Conservation (phyloP, 2,329 filamentous ascomycete species). For the Emmonsiellopsis sp. region DNA sequence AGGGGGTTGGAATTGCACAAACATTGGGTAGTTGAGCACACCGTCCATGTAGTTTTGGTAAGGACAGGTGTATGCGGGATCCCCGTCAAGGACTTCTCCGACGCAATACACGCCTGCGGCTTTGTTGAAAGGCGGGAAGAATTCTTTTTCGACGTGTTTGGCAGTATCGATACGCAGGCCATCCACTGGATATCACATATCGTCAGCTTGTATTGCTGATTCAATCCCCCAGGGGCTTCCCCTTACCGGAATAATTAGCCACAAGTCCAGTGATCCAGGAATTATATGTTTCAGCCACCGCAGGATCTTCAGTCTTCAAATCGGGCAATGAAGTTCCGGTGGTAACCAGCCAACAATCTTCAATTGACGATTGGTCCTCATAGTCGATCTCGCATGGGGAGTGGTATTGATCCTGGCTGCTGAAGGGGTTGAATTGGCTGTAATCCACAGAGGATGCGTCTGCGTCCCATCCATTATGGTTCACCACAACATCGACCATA, state of each 20-base stretch:
- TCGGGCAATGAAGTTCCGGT: slow-evolving; percentile 51
- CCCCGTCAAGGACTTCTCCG: slow-evolving; percentile 36
- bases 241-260: slow-evolving; percentile 50
- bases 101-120: slow-evolving; percentile 36
- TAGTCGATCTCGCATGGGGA: slow-evolving; percentile 49
- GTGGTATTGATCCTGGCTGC: slow-evolving; percentile 52
- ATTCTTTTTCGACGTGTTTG: slow-evolving; percentile 36
- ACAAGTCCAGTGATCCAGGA: slow-evolving; percentile 52
- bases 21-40: slow-evolving; percentile 38
- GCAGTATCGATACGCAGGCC: slow-evolving; percentile 43
- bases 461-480: slow-evolving; percentile 35
- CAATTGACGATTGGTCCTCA: slow-evolving; percentile 35
- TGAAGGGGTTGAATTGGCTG: slow-evolving; percentile 43
- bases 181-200: slow-evolving; percentile 39
- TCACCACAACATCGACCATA: slow-evolving; percentile 45
- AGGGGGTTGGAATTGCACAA: slow-evolving; percentile 18
- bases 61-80: slow-evolving; percentile 28
- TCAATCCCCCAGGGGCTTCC: slow-evolving; percentile 25
- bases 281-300: slow-evolving; percentile 43
- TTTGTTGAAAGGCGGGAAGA: slow-evolving; percentile 29
- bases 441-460: slow-evolving; percentile 46
- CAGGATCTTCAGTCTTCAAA: slow-evolving; percentile 44
- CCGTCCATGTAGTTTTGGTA: slow-evolving; percentile 37
- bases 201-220: slow-evolving; percentile 15
- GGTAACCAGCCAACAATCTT: slow-evolving; percentile 46